Base-by-base conservation (phyloP, 1,284 basidiomycete species). In the Salmacisia buchloeana region DNA sequence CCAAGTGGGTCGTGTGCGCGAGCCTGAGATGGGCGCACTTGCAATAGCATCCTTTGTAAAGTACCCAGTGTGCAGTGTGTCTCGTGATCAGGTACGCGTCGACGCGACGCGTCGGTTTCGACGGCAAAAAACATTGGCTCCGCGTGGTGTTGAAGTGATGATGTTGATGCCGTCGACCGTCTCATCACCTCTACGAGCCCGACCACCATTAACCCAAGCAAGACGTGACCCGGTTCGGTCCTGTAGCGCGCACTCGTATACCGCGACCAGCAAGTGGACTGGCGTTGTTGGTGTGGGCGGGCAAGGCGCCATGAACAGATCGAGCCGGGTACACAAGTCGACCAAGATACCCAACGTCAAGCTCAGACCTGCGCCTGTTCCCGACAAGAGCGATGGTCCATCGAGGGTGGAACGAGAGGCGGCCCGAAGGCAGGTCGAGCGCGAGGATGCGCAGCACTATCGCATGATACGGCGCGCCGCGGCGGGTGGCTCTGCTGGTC, bases 271-370 rank as follows among this genome's bases (percentile, higher is more conserved):
- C 39, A 15, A n/a, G 18, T 43, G 39, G 39, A 5, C 18, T 21
- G 3, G 39, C 6, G 3, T 18, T 43, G 39, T 4, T 5, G 39
- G 23, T 6, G 23, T 18, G 18, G 18, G 39, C 18, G 39, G 6
- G 15, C 23, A 4, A 21, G 18, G 12, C 31, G 13, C 27, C 49
- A 54, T 54, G 49, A 54, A 54, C 29, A 27, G 49, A 29, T 54
- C 49, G 12, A 54, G 49, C 21, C 49, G 49, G 34, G 31, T 33
- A 5, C 49, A 54, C 49, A 54, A 54, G 49, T 76, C 74, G 60
- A 75, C 74, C 39, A 78, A 78, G 67, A 72, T 78, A 39, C 77
- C 77, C 52, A 74, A 76, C 49, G 75, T 74, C 59, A 75, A 75
- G 62, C 68, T 78, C 10, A 68, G 75, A 12, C 77, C 77, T 10